Evolutionary conservation across 768 basidiomycete species (phyloP).

Genomic region (Amanita rubescens): DNA sequence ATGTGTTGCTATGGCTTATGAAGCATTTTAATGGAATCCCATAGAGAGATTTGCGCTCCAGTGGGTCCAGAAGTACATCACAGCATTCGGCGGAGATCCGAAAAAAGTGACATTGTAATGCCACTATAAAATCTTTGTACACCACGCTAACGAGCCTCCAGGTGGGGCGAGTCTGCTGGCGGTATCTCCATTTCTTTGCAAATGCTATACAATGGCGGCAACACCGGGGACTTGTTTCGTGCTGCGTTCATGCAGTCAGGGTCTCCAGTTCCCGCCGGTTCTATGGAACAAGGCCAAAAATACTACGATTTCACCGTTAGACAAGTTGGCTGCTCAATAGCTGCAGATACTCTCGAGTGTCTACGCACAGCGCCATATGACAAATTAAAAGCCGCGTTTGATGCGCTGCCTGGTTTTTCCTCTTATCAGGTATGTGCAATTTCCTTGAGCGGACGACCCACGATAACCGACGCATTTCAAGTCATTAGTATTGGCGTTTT

Average conservation of each 20-base stretch:
- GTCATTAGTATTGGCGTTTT: conserved; percentile 29
- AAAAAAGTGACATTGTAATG: conserved; percentile 34
- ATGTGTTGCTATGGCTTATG: not conserved
- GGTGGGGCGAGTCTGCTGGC: conserved; percentile 41
- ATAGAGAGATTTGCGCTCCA: conserved; percentile 39
- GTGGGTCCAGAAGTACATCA: conserved; percentile 50
- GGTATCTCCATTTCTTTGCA: conserved; percentile 35
- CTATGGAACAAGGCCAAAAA: conserved; percentile 11
- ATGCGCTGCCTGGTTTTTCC: conserved; percentile 34
- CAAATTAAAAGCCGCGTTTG: conserved; percentile 33
- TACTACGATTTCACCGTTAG: conserved; percentile 38
- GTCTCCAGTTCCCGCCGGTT: conserved; percentile 16
- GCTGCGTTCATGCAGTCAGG: conserved; percentile 31
- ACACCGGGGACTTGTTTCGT: conserved; percentile 26
- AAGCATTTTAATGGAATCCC: not conserved
- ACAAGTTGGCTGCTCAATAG: conserved; percentile 30
- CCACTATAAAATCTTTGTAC: not conserved
- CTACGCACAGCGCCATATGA: conserved; percentile 32
- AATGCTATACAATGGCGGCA: conserved; percentile 25
- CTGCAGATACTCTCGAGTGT: conserved; percentile 36
- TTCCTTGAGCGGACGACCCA: not conserved
- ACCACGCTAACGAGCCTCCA: conserved; percentile 4
- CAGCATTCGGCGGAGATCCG: conserved; percentile 46
- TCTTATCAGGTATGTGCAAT: conserved; percentile 31
- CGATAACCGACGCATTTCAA: conserved; percentile 22